These are phyloP conservation scores for Acanthamoeba culbertsoni DNA, from an alignment of 208 protist genomes.

Conservation along the genomic window DNA sequence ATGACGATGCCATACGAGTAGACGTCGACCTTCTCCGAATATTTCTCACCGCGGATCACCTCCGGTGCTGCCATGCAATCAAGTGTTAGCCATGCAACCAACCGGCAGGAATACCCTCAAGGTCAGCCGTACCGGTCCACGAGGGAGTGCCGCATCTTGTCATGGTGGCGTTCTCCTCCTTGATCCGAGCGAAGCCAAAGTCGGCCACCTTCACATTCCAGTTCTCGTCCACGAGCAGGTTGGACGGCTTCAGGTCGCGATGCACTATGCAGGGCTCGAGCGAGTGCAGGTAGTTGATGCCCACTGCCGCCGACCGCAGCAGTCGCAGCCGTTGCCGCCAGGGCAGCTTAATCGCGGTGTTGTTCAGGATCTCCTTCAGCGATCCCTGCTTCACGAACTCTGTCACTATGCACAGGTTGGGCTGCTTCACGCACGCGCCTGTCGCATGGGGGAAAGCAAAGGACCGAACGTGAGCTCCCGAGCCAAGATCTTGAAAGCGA, in stretches of 20 bases:
- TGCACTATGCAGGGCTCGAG: constrained; percentile 74
- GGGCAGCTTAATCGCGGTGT: constrained; percentile 54
- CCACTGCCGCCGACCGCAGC: constrained; percentile 55
- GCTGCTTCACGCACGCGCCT: constrained; percentile 9
- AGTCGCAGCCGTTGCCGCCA: constrained; percentile 51
- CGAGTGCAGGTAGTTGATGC: constrained; percentile 77
- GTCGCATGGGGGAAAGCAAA: neutral
- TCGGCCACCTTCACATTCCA: constrained; percentile 70
- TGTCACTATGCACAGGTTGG: constrained; percentile 31
- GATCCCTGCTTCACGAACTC: constrained; percentile 16
- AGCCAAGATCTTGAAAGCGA: no score
- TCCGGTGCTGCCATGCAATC: neutral
- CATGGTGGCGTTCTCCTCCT: constrained; percentile 47
- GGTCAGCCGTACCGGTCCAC: neutral
- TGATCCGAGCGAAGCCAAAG: constrained; percentile 46
- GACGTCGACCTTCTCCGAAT: neutral
- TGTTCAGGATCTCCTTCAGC: neutral
- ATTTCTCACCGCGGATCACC: neutral
- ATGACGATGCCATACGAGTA: neutral
- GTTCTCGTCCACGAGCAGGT: constrained; percentile 76
- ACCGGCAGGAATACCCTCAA: neutral
- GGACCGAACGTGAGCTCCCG: no score
- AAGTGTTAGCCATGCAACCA: neutral
- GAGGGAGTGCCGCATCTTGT: constrained; percentile 19
- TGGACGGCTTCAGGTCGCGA: constrained; percentile 75